Percentiles rank a stretch among this genome's conserved stretches.
Conservation (phyloP, 2,329 filamentous ascomycete species). For the Diaporthe sp. region DNA sequence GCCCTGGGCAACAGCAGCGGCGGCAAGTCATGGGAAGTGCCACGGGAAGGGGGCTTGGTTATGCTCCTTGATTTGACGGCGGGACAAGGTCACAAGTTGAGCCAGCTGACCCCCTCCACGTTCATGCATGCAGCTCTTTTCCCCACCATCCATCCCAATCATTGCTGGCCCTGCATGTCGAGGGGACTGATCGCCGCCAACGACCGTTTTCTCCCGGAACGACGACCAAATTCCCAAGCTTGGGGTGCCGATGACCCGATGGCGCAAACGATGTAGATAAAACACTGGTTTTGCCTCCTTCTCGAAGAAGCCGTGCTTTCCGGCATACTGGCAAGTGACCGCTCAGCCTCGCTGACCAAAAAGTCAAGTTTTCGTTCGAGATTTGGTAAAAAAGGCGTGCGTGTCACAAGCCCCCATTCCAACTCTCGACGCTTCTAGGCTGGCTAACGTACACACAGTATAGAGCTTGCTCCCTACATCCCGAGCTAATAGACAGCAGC, state of each 20-base stretch:
- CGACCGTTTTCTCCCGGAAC: constrained; percentile 25
- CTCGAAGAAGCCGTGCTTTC: not conserved
- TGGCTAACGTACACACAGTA: constrained; percentile 14
- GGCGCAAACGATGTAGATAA: constrained; percentile 10
- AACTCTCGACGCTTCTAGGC: not conserved
- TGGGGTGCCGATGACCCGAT: not conserved
- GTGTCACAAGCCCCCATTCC: constrained; percentile 15
- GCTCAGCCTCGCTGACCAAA: not conserved
- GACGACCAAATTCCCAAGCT: not conserved
- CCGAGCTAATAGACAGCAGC: constrained; percentile 14
- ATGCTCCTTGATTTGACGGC: constrained; percentile 21
- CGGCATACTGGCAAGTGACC: constrained; percentile 1
- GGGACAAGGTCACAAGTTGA: constrained; percentile 26
- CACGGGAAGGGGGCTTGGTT: not conserved
- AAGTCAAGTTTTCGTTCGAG: not conserved
- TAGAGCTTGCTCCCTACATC: not conserved
- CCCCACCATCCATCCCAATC: constrained; percentile 27
- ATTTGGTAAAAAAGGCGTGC: not conserved
- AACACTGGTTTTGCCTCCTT: not conserved
- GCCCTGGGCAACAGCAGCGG: not conserved
- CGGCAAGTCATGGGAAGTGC: constrained; percentile 17
- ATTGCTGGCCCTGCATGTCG: constrained; percentile 19
- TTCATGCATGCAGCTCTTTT: constrained; percentile 28
- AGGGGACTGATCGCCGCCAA: constrained; percentile 9
- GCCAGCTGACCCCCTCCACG: constrained; percentile 30